These are phyloP conservation scores for Trichoderma parareesei DNA, from an alignment of 495 filamentous ascomycete genomes.

Conservation along the genomic window DNA sequence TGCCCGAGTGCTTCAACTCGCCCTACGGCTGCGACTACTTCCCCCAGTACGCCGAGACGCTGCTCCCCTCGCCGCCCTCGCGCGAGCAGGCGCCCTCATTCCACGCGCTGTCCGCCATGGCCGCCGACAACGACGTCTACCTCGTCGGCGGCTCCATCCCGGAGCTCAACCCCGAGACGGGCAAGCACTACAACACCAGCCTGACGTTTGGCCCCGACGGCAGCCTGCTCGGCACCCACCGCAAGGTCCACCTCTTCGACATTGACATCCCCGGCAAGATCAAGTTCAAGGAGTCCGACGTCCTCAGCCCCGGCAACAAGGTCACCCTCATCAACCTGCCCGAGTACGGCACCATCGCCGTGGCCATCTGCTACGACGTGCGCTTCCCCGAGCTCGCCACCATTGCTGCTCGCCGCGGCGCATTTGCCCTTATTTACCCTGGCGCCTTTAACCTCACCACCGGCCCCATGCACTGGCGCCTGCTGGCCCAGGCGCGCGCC, in stretches of 20 bases:
- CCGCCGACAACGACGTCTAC: conserved; percentile 65
- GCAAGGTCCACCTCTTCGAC: conserved; percentile 98
- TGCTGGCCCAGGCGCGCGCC: conserved; percentile 75
- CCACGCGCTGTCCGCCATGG: conserved; percentile 74
- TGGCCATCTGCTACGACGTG: conserved; percentile 96
- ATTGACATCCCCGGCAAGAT: conserved; percentile 97
- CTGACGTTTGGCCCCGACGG: conserved; percentile 75
- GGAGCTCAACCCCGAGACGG: conserved; percentile 44
- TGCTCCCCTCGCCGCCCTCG: conserved; percentile 71
- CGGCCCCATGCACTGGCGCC: conserved; percentile 81
- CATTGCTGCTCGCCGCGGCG: conserved; percentile 66
- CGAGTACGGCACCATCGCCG: conserved; percentile 73
- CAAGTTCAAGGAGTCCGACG: conserved; percentile 81
- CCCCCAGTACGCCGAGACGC: conserved; percentile 80
- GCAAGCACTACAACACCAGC: conserved; percentile 87
- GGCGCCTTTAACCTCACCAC: conserved; percentile 95
- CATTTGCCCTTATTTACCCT: conserved; percentile 82
- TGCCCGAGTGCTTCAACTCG: conserved; percentile 92
- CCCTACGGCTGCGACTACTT: conserved; percentile 92
- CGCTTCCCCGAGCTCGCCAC: conserved; percentile 92
- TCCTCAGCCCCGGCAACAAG: conserved; percentile 73
- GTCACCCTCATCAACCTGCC: conserved; percentile 76
- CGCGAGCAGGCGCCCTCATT: conserved; percentile 65
- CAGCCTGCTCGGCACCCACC: conserved; percentile 70
- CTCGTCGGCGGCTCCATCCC: conserved; percentile 91